A percentile compares a stretch with the other conserved stretches of the same genome.
Evolutionary conservation across 2,329 filamentous ascomycete genomes (phyloP).

Genomic region (Nothophoma quercina): DNA sequence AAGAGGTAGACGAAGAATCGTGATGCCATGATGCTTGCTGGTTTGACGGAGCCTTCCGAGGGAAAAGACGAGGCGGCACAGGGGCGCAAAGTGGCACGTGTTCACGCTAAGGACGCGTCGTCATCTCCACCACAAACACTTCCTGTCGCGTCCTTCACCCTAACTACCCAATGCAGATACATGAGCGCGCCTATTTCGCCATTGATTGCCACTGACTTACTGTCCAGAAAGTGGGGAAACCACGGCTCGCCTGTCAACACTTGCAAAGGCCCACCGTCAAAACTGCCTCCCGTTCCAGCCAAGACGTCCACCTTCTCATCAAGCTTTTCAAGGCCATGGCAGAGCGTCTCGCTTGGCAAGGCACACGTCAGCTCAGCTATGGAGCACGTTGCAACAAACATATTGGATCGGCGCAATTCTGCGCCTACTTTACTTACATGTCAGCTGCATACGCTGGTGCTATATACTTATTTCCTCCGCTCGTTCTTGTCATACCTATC

Average conservation of each 20-base stretch:
- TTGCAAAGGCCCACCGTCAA: slow-evolving; percentile 18
- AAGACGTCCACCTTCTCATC: slow-evolving; percentile 13
- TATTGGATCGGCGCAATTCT: neutral
- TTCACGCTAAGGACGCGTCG: neutral
- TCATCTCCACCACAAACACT: neutral
- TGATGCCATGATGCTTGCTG: neutral
- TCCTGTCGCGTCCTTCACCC: neutral
- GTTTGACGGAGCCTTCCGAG: neutral
- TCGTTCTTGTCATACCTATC: neutral
- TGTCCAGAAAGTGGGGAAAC: slow-evolving; percentile 1
- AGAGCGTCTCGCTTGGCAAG: slow-evolving; percentile 3
- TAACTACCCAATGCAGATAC: neutral
- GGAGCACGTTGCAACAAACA: neutral
- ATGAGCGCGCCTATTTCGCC: too few relatives aligned
- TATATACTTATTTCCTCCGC: neutral
- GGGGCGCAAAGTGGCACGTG: too few relatives aligned
- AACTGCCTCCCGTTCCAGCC: slow-evolving; percentile 25
- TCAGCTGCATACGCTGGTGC: neutral
- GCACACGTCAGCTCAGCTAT: slow-evolving; percentile 5
- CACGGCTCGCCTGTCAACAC: slow-evolving; percentile 13
- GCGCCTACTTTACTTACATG: neutral
- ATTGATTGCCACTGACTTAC: neutral
- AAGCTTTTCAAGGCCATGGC: neutral
- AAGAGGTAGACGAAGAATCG: too few relatives aligned
- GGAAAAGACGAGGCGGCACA: neutral